Evolutionary conservation across 1,284 basidiomycete species (phyloP).

Genomic region (Melampsora larici-populina): DNA sequence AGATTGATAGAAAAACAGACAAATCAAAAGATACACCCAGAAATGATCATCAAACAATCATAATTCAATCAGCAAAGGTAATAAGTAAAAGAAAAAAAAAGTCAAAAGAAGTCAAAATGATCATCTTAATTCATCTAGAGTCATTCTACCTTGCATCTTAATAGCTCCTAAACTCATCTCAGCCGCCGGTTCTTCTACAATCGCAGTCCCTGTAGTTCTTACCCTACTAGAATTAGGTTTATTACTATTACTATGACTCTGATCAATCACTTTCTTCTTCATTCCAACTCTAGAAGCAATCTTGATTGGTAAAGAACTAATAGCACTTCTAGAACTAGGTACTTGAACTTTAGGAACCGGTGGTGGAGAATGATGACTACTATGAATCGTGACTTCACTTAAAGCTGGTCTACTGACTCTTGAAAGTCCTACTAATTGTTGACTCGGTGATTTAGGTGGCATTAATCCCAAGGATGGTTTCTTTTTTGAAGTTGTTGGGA

Average conservation of each 20-base stretch:
- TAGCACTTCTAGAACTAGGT: neutral
- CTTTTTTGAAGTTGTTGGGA: neutral
- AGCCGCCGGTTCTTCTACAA: neutral
- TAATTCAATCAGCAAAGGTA: too few species aligned
- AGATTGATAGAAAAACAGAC: too few species aligned
- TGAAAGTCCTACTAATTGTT: constrained; percentile 13
- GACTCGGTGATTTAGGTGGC: constrained; percentile 4
- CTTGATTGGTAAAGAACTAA: neutral
- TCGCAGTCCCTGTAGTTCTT: neutral
- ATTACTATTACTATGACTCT: neutral
- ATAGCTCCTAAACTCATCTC: constrained; percentile 36
- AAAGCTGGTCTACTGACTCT: constrained; percentile 16
- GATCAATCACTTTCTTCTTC: neutral
- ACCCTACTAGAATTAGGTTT: too few species aligned
- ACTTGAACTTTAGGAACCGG: neutral
- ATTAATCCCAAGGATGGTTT: neutral
- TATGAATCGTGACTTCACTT: constrained; percentile 26
- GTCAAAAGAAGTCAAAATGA: neutral
- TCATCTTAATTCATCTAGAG: constrained; percentile 25
- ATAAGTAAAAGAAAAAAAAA: too few species aligned
- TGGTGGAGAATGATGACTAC: neutral
- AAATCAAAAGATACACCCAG: too few species aligned
- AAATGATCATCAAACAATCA: too few species aligned
- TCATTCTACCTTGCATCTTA: constrained; percentile 41
- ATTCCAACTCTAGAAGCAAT: neutral